Evolutionary conservation across 106 monocot species (phyloP).

Genomic region (Platanthera guangdongensis): DNA sequence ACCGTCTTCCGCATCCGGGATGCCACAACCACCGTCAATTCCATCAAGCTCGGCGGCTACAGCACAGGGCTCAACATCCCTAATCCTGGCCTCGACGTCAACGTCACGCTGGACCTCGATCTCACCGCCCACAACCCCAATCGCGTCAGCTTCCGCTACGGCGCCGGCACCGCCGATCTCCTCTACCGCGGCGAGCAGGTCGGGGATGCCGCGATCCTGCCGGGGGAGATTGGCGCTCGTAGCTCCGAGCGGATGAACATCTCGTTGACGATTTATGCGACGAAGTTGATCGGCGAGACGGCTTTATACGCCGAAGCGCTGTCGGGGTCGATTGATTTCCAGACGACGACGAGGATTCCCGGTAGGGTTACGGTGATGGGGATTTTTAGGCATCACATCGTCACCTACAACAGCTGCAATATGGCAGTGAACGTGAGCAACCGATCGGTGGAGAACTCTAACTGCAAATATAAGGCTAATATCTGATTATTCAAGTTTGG

Average conservation of each 20-base stretch:
- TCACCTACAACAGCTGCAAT: constrained; percentile 51
- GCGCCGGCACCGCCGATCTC: constrained; percentile 32
- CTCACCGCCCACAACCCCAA: constrained; percentile 70
- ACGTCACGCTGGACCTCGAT: constrained; percentile 58
- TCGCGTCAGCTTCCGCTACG: constrained; percentile 46
- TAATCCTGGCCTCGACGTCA: constrained; percentile 36
- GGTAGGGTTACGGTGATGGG: constrained; percentile 57
- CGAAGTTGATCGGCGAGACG: constrained; percentile 24
- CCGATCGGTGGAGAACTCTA: constrained; percentile 20
- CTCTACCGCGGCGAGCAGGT: constrained; percentile 51
- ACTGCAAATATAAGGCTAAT: constrained; percentile 56
- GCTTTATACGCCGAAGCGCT: constrained; percentile 35
- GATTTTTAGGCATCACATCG: constrained; percentile 50
- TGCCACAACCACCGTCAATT: constrained; percentile 49
- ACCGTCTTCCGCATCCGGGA: constrained; percentile 44
- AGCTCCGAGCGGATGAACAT: constrained; percentile 29
- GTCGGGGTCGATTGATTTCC: constrained; percentile 36
- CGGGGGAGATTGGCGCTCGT: constrained; percentile 40
- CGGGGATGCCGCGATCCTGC: constrained; percentile 54
- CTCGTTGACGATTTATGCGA: constrained; percentile 38
- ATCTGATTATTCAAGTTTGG: constrained; percentile 17
- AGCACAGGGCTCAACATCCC: constrained; percentile 23
- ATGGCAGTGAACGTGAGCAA: constrained; percentile 24
- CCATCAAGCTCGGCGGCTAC: constrained; percentile 44
- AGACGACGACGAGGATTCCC: constrained; percentile 40